Conservation (phyloP, 139 green algal species). For the Spirogloea muscicola region DNA sequence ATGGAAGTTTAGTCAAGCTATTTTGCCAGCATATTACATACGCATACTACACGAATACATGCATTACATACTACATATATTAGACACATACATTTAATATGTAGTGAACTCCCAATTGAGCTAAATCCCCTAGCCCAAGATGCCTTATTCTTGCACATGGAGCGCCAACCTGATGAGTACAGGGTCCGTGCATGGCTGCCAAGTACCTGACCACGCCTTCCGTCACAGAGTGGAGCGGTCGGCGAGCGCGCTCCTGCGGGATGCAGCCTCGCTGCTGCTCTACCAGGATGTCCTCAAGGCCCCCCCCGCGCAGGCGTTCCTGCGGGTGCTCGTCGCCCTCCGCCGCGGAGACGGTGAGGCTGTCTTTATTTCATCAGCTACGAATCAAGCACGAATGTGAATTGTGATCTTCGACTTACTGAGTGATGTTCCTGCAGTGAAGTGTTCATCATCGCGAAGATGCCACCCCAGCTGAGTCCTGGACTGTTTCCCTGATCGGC, state of each 20-base stretch:
- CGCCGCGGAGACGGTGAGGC: slow-evolving; percentile 5
- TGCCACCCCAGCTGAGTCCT: neutral
- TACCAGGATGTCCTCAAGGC: slow-evolving; percentile 14
- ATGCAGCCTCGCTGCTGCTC: slow-evolving; percentile 19
- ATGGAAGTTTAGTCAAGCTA: neutral
- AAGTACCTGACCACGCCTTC: too few relatives aligned
- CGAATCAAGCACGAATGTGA: too few relatives aligned
- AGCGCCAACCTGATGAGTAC: too few relatives aligned
- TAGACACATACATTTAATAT: too few relatives aligned
- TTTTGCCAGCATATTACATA: neutral
- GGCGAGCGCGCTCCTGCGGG: slow-evolving; percentile 5
- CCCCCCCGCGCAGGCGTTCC: slow-evolving; percentile 13
- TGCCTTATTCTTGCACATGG: too few relatives aligned
- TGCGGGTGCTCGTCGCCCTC: slow-evolving; percentile 1
- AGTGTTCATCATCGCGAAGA: neutral
- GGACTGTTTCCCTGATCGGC: neutral
- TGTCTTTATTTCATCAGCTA: too few relatives aligned
- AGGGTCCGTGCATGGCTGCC: too few relatives aligned
- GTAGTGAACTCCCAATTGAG: too few relatives aligned
- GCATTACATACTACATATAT: too few relatives aligned
- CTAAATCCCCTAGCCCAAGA: too few relatives aligned
- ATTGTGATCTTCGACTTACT: too few relatives aligned
- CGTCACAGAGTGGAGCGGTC: neutral
- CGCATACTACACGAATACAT: too few relatives aligned
- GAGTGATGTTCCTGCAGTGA: neutral